phyloP scores from a whole-genome alignment of 2,329 filamentous ascomycete genomes.

The Arthrobotrys megalospora region DNA sequence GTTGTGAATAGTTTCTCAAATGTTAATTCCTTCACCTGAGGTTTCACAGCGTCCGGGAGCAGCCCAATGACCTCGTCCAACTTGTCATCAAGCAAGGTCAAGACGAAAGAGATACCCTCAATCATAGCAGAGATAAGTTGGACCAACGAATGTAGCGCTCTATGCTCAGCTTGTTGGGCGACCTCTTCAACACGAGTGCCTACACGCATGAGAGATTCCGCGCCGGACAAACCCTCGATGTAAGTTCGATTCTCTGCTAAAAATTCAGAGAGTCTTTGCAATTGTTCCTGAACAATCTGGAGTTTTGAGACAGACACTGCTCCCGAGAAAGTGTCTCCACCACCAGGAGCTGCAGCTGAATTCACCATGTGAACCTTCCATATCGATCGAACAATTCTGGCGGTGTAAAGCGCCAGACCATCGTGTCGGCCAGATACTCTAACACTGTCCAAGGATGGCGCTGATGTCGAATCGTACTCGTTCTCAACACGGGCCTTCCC shows the following conservation, averaged over 20 bases:
- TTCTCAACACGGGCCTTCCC: constrained; percentile 85
- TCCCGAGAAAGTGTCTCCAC: constrained; percentile 76
- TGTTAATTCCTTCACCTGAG: constrained; percentile 81
- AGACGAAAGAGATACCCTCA: constrained; percentile 95
- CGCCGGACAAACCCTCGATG: constrained; percentile 93
- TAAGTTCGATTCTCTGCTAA: constrained; percentile 88
- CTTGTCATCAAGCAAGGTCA: constrained; percentile 93
- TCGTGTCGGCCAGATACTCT: constrained; percentile 90
- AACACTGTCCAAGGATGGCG: constrained; percentile 77
- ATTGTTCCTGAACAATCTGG: constrained; percentile 81
- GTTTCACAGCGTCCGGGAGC: constrained; percentile 79
- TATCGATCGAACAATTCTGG: constrained; percentile 86
- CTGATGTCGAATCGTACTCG: constrained; percentile 68
- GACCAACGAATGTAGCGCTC: constrained; percentile 87
- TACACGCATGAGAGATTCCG: constrained; percentile 84
- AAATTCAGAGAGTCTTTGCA: constrained; percentile 85
- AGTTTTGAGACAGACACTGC: constrained; percentile 79
- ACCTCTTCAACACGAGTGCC: constrained; percentile 90
- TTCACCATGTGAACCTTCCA: constrained; percentile 85
- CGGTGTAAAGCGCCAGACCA: constrained; percentile 88
- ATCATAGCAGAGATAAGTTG: constrained; percentile 90
- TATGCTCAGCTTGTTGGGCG: constrained; percentile 92
- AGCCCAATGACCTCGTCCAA: constrained; percentile 87
- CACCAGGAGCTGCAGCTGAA: constrained; percentile 70
- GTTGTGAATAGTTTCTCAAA: constrained; percentile 91